phyloP scores from a whole-genome alignment of 495 filamentous ascomycete genomes.

The Stereocaulon alpinum region DNA sequence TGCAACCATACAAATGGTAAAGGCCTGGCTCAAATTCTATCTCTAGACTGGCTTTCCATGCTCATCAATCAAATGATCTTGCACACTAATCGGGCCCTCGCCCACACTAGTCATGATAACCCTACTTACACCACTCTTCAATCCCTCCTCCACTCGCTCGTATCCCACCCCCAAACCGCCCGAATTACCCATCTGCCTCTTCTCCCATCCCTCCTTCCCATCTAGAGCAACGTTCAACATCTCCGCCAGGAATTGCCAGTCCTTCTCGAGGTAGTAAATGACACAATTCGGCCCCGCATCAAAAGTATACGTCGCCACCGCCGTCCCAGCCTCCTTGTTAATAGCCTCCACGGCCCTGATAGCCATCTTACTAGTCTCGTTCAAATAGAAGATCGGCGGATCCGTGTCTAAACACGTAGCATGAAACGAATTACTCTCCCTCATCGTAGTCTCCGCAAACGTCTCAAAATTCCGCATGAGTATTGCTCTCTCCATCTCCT shows the following conservation, averaged over 20 bases:
- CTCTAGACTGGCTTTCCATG: constrained; percentile 43
- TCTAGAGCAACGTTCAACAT: constrained; percentile 48
- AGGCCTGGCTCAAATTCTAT: neutral
- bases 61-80: constrained; percentile 66
- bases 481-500: constrained; percentile 77
- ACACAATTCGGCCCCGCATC: constrained; percentile 96
- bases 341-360: constrained; percentile 81
- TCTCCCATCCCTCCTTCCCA: constrained; percentile 27
- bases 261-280: constrained; percentile 80
- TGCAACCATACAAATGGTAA: too few species aligned
- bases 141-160: constrained; percentile 30
- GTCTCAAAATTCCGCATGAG: constrained; percentile 61
- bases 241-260: constrained; percentile 59
- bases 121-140: constrained; percentile 72
- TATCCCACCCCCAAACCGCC: constrained; percentile 36
- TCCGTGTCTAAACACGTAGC: constrained; percentile 88
- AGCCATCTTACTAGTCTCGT: constrained; percentile 77
- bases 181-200: constrained; percentile 27
- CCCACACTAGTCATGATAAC: constrained; percentile 89
- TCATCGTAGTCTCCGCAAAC: constrained; percentile 91
- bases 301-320: constrained; percentile 87
- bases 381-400: constrained; percentile 97
- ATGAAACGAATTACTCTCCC: constrained; percentile 93
- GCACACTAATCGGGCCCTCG: constrained; percentile 70
- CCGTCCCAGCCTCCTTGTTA: constrained; percentile 57